phyloP scores from a whole-genome alignment of 352 stramenopile species.

The Phytophthora fragariae region DNA sequence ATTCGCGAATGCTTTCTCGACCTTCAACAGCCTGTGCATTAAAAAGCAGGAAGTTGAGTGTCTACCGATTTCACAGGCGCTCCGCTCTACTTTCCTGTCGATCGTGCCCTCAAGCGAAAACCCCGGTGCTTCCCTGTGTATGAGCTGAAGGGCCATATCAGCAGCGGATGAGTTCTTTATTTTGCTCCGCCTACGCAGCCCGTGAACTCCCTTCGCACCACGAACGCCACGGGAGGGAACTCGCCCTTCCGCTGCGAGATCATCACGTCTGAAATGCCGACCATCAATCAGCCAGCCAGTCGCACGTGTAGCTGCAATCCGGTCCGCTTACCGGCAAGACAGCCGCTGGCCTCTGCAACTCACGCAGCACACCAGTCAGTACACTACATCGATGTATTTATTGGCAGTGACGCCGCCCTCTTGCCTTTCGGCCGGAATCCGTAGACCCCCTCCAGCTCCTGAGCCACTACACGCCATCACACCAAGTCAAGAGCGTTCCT shows the following conservation, averaged over 20 bases:
- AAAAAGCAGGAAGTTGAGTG: background rate
- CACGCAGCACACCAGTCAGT: background rate
- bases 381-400: background rate
- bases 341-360: conserved; percentile 52
- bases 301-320: background rate
- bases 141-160: conserved; percentile 33
- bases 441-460: conserved; percentile 63
- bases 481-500: background rate
- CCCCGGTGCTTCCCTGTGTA: conserved; percentile 47
- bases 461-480: conserved; percentile 41
- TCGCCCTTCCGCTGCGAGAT: conserved; percentile 76
- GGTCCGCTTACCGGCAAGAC: conserved; percentile 51
- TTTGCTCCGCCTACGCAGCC: background rate
- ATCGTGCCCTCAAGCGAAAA: conserved; percentile 50
- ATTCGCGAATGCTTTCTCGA: conserved; percentile 68
- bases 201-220: conserved; percentile 36
- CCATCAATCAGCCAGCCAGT: background rate
- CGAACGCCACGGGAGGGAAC: conserved; percentile 76
- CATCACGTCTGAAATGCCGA: conserved; percentile 62
- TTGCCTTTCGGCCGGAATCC: conserved; percentile 62
- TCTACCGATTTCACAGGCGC: background rate
- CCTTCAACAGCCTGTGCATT: conserved; percentile 50
- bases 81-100: conserved; percentile 38
- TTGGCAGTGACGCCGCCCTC: background rate
- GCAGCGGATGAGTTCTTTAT: background rate